Evolutionary conservation across 176 grass and related monocot species (phyloP).

Genomic region (Phoenix dactylifera): DNA sequence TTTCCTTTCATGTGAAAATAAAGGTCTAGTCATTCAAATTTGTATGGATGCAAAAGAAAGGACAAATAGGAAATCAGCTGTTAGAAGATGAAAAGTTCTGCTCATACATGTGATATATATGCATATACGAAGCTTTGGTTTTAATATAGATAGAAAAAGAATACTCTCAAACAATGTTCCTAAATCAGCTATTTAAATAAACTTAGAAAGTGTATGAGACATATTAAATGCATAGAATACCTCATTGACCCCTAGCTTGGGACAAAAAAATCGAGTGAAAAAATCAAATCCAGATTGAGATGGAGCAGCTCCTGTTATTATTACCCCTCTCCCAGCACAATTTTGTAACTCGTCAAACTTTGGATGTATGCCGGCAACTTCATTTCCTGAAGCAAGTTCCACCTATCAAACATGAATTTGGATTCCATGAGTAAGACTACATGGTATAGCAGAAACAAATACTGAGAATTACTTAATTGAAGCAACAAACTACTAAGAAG

Average conservation of each 20-base stretch:
- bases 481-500: no score
- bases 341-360: slow-evolving; percentile 43
- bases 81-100: no score
- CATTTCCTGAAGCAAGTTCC: slow-evolving; percentile 64
- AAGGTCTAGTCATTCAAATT: no score
- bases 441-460: neutral
- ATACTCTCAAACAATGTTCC: no score
- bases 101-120: no score
- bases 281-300: slow-evolving; percentile 66
- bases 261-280: slow-evolving; percentile 49
- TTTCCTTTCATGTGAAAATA: no score
- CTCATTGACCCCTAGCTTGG: slow-evolving; percentile 53
- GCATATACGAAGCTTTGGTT: no score
- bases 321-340: slow-evolving; percentile 35
- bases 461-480: no score
- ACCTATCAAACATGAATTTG: slow-evolving; percentile 33
- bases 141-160: no score
- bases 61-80: no score
- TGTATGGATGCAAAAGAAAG: no score
- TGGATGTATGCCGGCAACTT: slow-evolving; percentile 45
- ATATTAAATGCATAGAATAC: slow-evolving; percentile 16
- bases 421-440: neutral
- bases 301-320: slow-evolving; percentile 53
- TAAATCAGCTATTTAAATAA: no score
- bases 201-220: neutral